Conservation (phyloP, 768 basidiomycete species). For the Coprinellus aureogranulatus region DNA sequence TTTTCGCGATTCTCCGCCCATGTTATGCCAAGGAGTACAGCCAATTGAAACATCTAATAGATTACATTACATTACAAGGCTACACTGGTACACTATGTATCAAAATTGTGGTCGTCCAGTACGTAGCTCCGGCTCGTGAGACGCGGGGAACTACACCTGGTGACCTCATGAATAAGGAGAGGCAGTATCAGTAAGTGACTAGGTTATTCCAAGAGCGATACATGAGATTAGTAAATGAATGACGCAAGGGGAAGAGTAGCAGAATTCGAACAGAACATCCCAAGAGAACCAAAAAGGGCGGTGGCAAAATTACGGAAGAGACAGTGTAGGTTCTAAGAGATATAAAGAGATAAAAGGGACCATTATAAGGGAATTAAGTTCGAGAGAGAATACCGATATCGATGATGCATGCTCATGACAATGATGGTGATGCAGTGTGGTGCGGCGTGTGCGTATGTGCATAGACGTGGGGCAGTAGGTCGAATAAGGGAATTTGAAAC, state of each 20-base stretch:
- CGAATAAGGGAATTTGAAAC: conserved; percentile 26
- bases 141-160: neutral
- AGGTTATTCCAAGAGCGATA: neutral
- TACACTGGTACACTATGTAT: neutral
- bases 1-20: neutral
- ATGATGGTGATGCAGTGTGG: conserved; percentile 3
- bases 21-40: neutral
- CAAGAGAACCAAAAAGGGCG: neutral
- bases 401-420: conserved; percentile 1
- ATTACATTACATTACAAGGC: neutral
- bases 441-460: conserved; percentile 1
- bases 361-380: conserved; percentile 24
- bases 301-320: conserved; percentile 15
- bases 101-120: neutral
- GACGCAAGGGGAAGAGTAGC: conserved; percentile 16
- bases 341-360: conserved; percentile 11
- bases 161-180: neutral
- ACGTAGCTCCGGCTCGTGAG: neutral
- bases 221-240: neutral
- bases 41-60: neutral
- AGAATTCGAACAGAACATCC: conserved; percentile 8
- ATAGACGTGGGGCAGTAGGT: conserved; percentile 3
- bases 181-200: neutral
- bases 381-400: conserved; percentile 5
- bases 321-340: conserved; percentile 9